phyloP scores from a whole-genome alignment of 805 yeast species.

The Starmerella vitae region DNA sequence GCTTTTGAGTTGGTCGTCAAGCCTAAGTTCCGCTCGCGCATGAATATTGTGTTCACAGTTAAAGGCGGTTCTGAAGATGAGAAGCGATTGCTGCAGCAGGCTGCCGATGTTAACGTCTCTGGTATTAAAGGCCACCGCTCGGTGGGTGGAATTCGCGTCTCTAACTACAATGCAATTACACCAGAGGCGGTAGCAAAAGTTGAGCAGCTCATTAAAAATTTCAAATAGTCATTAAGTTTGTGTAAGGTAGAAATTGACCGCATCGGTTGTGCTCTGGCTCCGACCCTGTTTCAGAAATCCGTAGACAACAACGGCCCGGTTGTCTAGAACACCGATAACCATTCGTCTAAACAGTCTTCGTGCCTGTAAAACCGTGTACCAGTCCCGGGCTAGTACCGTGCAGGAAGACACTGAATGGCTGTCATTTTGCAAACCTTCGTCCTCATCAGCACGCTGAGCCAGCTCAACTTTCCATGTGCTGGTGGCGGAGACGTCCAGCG shows the following conservation, averaged over 20 bases:
- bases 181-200: slow-evolving; percentile 28
- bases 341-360: slow-evolving; percentile 14
- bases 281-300: slow-evolving; percentile 12
- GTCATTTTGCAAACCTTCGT: not conserved
- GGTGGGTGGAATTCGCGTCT: slow-evolving; percentile 93
- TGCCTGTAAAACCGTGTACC: slow-evolving; percentile 12
- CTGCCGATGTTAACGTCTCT: slow-evolving; percentile 43
- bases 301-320: slow-evolving; percentile 10
- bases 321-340: slow-evolving; percentile 15
- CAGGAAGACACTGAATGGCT: slow-evolving; percentile 7
- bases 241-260: slow-evolving; percentile 15
- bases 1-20: slow-evolving; percentile 57
- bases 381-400: slow-evolving; percentile 13
- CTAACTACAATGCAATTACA: slow-evolving; percentile 77
- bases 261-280: slow-evolving; percentile 7
- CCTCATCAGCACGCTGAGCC: slow-evolving; percentile 11
- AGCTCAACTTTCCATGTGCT: slow-evolving; percentile 22
- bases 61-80: slow-evolving; percentile 55
- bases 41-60: slow-evolving; percentile 72
- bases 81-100: slow-evolving; percentile 53
- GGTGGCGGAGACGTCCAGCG: slow-evolving; percentile 22
- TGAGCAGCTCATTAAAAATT: slow-evolving; percentile 10
- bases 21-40: slow-evolving; percentile 53
- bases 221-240: slow-evolving; percentile 4
- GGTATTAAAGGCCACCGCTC: slow-evolving; percentile 94